A percentile compares a stretch with the other conserved stretches of the same genome.
phyloP scores from a whole-genome alignment of 148 eudicot species.

The Camellia sinensis region DNA sequence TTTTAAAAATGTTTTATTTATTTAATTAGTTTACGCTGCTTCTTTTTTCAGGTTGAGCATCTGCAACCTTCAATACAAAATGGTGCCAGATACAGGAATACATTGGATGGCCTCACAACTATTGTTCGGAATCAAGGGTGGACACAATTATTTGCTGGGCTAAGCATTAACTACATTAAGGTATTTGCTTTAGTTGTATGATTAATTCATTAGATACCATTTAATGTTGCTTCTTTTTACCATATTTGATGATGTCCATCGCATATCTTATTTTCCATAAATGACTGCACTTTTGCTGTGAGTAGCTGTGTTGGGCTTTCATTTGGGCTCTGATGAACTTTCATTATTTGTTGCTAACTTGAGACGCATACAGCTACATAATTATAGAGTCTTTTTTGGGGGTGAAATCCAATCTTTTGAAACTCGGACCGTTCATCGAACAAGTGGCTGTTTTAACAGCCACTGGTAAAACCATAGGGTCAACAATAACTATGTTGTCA shows the following conservation, averaged over 20 bases:
- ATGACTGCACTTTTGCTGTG: background rate
- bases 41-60: constrained; percentile 22
- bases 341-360: too few species aligned
- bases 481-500: too few species aligned
- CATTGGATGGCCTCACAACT: constrained; percentile 19
- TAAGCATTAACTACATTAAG: constrained; percentile 33
- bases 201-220: background rate
- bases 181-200: constrained; percentile 5
- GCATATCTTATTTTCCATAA: background rate
- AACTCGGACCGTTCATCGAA: too few species aligned
- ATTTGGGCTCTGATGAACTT: too few species aligned
- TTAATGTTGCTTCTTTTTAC: background rate
- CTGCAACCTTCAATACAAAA: constrained; percentile 19
- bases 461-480: too few species aligned
- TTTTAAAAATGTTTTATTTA: too few species aligned
- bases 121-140: constrained; percentile 28
- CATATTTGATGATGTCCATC: background rate
- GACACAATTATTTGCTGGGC: constrained; percentile 25
- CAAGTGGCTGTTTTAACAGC: too few species aligned
- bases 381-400: too few species aligned
- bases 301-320: background rate
- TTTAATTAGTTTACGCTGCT: background rate
- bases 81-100: constrained; percentile 19
- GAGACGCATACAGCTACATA: too few species aligned
- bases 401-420: too few species aligned